Evolutionary conservation across 768 basidiomycete species (phyloP), one percentile per base, ranked within the genome.

Genomic region (Mycena chlorophos): DNA sequence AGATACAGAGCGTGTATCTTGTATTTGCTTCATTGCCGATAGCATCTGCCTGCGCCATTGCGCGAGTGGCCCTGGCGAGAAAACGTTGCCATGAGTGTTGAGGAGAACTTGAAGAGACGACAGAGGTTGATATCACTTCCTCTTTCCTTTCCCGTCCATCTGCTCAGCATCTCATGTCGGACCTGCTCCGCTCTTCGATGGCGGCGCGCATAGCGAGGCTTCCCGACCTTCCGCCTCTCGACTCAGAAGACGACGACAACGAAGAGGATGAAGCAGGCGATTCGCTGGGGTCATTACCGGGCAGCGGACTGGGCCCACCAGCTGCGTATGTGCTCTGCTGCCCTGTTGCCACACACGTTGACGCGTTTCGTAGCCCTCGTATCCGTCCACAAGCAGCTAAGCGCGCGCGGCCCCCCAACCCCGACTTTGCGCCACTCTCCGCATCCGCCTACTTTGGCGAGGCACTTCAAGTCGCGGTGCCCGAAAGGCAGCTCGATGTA

Each of bases 131-230:
- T n/a, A n/a, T n/a, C n/a, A n/a, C n/a, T n/a, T n/a, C n/a, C n/a
- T n/a, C n/a, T n/a, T n/a, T n/a, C n/a, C n/a, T n/a, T n/a, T n/a
- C n/a, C n/a, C n/a, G n/a, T n/a, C n/a, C n/a, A n/a, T n/a, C n/a
- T n/a, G n/a, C n/a, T n/a, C n/a, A n/a, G n/a, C n/a, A 19, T 42
- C 40, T 22, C 40, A 89, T 91, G 87, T 89, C 88, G 14, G 73
- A 84, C 63, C 73, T 94, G 4, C 84, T 86, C 66, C 88, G 89
- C 53, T 89, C 89, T 57, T 84, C 93, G 10, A 77, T 96, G 55
- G 81, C 81, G 59, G 85, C 90, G 2, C 81, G 89, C 37, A 75
- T 93, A 34, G 77, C 88, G 3, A 91, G 87, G 64, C 71, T 94
- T n/a, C n/a, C 69, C 16, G 62, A 68, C 4, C 61, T 86, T n/a